Evolutionary conservation across 495 filamentous ascomycete species (phyloP).

Genomic region (Podospora sp.): DNA sequence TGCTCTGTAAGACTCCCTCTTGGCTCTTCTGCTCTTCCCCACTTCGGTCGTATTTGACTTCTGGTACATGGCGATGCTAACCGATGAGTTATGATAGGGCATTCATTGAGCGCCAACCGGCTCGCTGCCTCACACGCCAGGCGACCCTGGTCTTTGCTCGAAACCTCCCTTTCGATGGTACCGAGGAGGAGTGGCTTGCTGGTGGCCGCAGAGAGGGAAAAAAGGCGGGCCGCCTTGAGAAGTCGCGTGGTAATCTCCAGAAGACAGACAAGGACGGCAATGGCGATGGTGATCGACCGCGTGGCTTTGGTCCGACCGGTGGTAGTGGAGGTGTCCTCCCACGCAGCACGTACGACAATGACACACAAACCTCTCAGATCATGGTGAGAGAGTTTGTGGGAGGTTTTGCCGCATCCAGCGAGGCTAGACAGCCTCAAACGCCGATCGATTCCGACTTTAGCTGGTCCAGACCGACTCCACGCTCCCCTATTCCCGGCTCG

Average conservation of each 20-base stretch:
- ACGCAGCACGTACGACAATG: neutral
- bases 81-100: neutral
- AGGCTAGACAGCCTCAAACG: conserved; percentile 7
- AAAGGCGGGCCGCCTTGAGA: neutral
- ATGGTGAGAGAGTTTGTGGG: neutral
- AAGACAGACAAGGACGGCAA: neutral
- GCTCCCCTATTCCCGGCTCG: neutral
- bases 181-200: conserved; percentile 5
- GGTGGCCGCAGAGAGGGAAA: neutral
- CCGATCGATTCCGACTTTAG: neutral
- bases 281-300: neutral
- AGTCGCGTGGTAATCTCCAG: neutral
- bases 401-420: neutral
- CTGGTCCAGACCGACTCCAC: neutral
- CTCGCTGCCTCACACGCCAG: conserved; percentile 9
- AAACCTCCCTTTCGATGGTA: conserved; percentile 7
- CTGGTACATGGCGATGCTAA: neutral
- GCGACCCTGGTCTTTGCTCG: conserved; percentile 13
- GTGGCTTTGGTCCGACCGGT: neutral
- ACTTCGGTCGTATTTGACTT: neutral
- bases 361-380: neutral
- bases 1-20: neutral
- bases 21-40: neutral
- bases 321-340: neutral
- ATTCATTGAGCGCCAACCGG: conserved; percentile 18